Base-by-base conservation (phyloP, 192 early-diverging fungal species). In the Chytriomyces hyalinus region DNA sequence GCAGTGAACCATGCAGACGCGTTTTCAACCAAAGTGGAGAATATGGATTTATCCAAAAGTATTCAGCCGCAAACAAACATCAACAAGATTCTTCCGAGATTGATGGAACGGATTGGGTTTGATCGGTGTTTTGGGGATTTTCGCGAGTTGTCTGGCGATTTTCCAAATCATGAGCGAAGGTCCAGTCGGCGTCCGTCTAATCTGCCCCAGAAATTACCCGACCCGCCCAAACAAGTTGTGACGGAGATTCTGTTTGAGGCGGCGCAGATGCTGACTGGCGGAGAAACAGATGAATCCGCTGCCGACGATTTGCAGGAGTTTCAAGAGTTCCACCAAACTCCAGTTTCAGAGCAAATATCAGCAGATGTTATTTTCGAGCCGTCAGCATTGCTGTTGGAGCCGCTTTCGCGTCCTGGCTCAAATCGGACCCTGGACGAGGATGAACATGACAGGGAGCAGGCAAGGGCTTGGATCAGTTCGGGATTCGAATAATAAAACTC, bases 391-490 rank as follows among this genome's bases (percentile, higher is more conserved):
- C 8, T 68, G 11, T 43, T 77, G 65, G 57, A 74, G 9, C 76
- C 76, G 13, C 51, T 77, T 44, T 77, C 76, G 43, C 47, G 76
- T 15, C 65, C 65, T 10, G 76, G 65, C 0, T 77, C 76, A 7
- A 69, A 68, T 46, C 15, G 43, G 13, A 68, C 66, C 13, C 46
- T 77, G 22, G 76, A 68, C 59, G 76, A 77, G 50, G 76, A 77
- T 59, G 76, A 77, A 46, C 67, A 46, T n/a, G 76, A 77, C 24
- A 22, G 76, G 10, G 59, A 69, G 49, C 65, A 77, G 45, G 76
- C 76, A 46, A 49, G 46, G 2, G 24, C 67, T 4, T 77, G 67
- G 76, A 43, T 77, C 7, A 22, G 43, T 36, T n/a, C 46, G 20
- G 76, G 76, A 43, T 60, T 77, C 9, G 65, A 70, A 36, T 36